phyloP scores from a whole-genome alignment of 495 filamentous ascomycete species.

The Astrocystis sublimbata region DNA sequence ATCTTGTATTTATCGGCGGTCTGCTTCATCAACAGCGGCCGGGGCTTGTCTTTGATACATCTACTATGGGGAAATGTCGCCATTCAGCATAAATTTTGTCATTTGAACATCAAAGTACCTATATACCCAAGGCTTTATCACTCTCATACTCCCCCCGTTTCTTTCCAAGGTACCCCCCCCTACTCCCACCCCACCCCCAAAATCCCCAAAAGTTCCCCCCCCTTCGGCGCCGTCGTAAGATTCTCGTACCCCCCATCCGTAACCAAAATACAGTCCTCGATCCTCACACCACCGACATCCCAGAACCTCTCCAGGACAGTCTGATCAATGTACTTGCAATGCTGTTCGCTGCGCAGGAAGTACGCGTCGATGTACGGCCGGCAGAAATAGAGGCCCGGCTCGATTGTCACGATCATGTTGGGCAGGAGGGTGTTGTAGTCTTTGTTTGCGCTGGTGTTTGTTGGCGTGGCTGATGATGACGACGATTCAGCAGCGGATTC shows the following conservation, averaged over 20 bases:
- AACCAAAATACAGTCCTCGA: slow-evolving; percentile 89
- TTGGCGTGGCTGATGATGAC: slow-evolving; percentile 15
- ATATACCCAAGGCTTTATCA: too few species aligned
- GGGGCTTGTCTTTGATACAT: too few species aligned
- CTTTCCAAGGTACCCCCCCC: too few species aligned
- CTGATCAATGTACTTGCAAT: slow-evolving; percentile 71
- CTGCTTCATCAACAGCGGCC: too few species aligned
- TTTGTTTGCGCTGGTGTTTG: not conserved
- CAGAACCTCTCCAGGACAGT: slow-evolving; percentile 70
- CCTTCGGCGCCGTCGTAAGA: slow-evolving; percentile 81
- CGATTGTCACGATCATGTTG: slow-evolving; percentile 81
- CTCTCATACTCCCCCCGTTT: too few species aligned
- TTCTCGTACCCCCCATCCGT: slow-evolving; percentile 78
- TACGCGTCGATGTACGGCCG: slow-evolving; percentile 60
- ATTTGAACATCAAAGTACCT: too few species aligned
- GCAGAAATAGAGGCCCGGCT: slow-evolving; percentile 83
- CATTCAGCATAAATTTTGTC: too few species aligned
- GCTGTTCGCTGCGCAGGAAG: slow-evolving; percentile 62
- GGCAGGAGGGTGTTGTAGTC: slow-evolving; percentile 49
- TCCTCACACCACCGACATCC: slow-evolving; percentile 80
- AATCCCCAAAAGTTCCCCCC: slow-evolving; percentile 51
- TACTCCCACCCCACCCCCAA: slow-evolving; percentile 25
- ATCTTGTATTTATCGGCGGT: too few species aligned
- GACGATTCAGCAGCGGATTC: slow-evolving; percentile 25
- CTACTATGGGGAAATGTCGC: too few species aligned